Evolutionary conservation across 2,329 filamentous ascomycete species (phyloP), one percentile per base, ranked within the genome.

Genomic region (Hypoxylon sp.): DNA sequence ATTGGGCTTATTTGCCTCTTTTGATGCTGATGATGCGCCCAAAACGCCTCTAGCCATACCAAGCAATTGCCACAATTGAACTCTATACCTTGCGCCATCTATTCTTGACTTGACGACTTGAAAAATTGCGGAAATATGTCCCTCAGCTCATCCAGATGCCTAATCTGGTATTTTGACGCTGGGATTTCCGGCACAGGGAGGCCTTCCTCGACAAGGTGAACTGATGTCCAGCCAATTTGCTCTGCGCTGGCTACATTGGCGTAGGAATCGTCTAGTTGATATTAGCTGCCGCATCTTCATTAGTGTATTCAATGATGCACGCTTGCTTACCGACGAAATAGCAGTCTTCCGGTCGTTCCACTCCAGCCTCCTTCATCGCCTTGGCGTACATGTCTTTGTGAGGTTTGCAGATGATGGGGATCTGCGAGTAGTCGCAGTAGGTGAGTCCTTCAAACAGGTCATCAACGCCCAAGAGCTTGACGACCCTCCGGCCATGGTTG

Each of bases 381-480:
- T 96, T 97, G 37, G 86, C 86, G 76, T 89, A 99, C 91, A 97
- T 96, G 54, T 89, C 88, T 55, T 84, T 84, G 61, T 91, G 86
- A 2, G 96, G 96, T 78, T 99, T 99, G 82, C 96, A 97, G 48
- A 96, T 80, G 67, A 99, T 84, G 5, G 88, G 90, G 43, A 87
- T 82, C 14, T 86, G 81, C 9, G 83, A 85, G 79, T 99, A 99
- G 79, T 99, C 93, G 76, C 96, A 99, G 78, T 89, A 99, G 0
- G 96, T 99, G 66, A 98, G 88, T 6, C 96, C 96, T 68, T 98
- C 95, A 75, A 99, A 99, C 25, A 95, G 81, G 76, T 97, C 93
- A 1, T 96, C 94, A 23, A 99, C 83, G 1, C 87, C 90, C 1
- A 99, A 83, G 19, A 99, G 82, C 65, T 85, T 88, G 11, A 97